Base-by-base conservation (phyloP, 2,329 filamentous ascomycete genomes). In the Teratosphaeriaceae sp. region DNA sequence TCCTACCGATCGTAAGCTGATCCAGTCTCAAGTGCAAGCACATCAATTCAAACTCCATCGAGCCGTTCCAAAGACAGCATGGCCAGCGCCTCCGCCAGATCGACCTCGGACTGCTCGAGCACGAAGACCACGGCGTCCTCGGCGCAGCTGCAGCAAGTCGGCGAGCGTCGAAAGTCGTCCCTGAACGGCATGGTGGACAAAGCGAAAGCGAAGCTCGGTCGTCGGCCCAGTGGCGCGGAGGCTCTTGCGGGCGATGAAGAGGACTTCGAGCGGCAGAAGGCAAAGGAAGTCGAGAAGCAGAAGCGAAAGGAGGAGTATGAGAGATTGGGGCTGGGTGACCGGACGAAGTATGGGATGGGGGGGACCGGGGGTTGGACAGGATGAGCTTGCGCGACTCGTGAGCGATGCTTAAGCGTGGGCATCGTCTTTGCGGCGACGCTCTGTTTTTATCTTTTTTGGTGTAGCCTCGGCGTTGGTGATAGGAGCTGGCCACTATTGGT, bases 291-390 rank as follows among this genome's bases (percentile, higher is more conserved):
- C 20, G 43, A 51, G 46, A 45, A 44, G 43, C 45, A 49, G 23
- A 46, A 45, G 31, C 41, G 44, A 31, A 49, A 45, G 38, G 42
- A 53, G 34, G 48, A 49, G 44, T 53, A 49, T 38, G 44, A 48
- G 37, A 40, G 36, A 23, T 33, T 50, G 18, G 49, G 48, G 8
- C 36, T 54, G 21, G 36, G 35, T 3, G 40, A 51, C 5, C 38
- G 43, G 15, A 47, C 45, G 11, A 49, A 33, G 29, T 15, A 33
- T 33, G 49, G 46, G 5, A 30, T 39, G 26, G 20, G 20, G 18
- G 35, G 35, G 16, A 19, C 35, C 12, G 35, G 35, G 7, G 35
- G 35, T 6, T 38, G 35, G 35, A 38, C 24, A 27, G 24, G 24
- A 27, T 27, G 24, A 27, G 8, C 24, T 8, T 27, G 8, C 24